These are phyloP conservation scores for Fusarium subglutinans DNA, from an alignment of 2,329 filamentous ascomycete species.

Conservation along the genomic window DNA sequence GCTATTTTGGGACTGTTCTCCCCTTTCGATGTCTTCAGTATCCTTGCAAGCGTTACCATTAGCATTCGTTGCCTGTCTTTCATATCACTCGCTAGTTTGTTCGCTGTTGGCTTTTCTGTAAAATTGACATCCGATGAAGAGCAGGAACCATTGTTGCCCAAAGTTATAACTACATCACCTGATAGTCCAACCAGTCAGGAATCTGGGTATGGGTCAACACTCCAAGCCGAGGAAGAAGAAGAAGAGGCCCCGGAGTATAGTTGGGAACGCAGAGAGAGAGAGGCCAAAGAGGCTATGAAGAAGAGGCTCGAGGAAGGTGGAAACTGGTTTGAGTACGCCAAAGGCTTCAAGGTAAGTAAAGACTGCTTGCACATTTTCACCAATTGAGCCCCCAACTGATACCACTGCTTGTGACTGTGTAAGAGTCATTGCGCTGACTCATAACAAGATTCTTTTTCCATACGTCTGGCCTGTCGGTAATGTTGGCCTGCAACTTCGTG, in stretches of 20 bases:
- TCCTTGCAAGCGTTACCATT: conserved; percentile 38
- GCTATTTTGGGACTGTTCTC: conserved; percentile 4
- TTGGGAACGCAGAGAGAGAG: conserved; percentile 63
- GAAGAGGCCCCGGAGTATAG: conserved; percentile 59
- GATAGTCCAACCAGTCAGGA: conserved; percentile 39
- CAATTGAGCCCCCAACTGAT: background rate
- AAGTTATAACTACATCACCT: conserved; percentile 30
- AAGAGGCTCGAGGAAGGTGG: conserved; percentile 78
- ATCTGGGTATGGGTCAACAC: conserved; percentile 55
- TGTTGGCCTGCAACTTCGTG: conserved; percentile 71
- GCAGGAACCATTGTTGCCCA: conserved; percentile 64
- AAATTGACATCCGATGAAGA: conserved; percentile 61
- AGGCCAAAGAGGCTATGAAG: conserved; percentile 66
- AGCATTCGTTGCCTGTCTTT: conserved; percentile 33
- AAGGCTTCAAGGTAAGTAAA: conserved; percentile 68
- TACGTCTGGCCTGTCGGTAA: conserved; percentile 81
- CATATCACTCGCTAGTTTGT: conserved; percentile 24
- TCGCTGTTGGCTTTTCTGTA: conserved; percentile 16
- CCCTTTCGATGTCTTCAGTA: conserved; percentile 24
- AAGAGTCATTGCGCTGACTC: background rate
- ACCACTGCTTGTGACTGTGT: background rate
- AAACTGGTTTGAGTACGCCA: conserved; percentile 80
- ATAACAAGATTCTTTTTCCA: conserved; percentile 72
- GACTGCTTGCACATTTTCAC: background rate
- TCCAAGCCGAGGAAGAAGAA: conserved; percentile 49